A percentile compares a stretch with the other conserved stretches of the same genome.
Conservation (phyloP, 179 eudicot genomes). For the Beta corolliflora region DNA sequence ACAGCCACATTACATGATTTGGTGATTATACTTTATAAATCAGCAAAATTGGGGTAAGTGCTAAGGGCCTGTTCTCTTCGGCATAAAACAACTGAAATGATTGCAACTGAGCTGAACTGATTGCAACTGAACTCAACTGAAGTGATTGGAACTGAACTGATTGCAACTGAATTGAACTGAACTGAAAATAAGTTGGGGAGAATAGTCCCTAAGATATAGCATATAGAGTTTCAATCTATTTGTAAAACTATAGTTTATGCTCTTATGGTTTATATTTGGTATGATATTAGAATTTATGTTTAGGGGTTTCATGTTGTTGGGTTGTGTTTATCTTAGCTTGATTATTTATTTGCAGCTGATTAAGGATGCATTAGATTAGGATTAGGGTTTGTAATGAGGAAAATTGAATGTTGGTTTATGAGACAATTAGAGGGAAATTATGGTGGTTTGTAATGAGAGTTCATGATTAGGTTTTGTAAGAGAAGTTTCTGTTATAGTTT, state of each 20-base stretch:
- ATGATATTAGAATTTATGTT: not conserved
- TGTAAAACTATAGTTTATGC: not conserved
- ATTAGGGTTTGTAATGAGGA: not conserved
- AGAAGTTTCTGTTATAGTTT: not conserved
- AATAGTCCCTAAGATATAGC: too few species aligned
- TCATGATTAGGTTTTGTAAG: not conserved
- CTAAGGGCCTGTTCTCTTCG: too few species aligned
- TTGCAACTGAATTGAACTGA: too few species aligned
- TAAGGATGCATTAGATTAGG: too few species aligned
- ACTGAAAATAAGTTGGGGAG: too few species aligned
- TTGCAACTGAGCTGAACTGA: too few species aligned
- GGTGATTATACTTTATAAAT: not conserved
- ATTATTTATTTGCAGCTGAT: not conserved
- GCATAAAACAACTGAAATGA: too few species aligned
- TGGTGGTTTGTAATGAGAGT: too few species aligned
- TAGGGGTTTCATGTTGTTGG: not conserved
- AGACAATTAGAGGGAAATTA: too few species aligned
- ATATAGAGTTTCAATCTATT: not conserved
- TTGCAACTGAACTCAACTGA: too few species aligned
- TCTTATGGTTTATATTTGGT: not conserved
- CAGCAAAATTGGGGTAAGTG: not conserved
- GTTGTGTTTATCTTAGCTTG: not conserved
- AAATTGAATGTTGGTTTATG: not conserved
- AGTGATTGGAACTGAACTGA: too few species aligned
- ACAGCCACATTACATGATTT: not conserved